Evolutionary conservation across 2,329 filamentous ascomycete genomes (phyloP).

Genomic region (Fonsecaea nubica): DNA sequence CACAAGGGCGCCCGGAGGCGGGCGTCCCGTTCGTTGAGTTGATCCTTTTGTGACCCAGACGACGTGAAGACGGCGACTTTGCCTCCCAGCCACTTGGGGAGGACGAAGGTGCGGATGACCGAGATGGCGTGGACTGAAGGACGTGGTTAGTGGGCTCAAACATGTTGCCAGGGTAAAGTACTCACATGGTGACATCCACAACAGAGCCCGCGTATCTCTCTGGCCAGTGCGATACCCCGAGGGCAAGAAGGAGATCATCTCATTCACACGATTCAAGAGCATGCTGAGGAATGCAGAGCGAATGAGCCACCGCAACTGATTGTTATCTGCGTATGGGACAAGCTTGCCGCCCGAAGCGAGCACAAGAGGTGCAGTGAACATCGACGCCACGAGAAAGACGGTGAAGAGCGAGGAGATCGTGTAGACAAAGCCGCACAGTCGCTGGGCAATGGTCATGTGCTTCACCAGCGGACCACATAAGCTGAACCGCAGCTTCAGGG

Average conservation of each 20-base stretch:
- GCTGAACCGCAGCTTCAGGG: conserved; percentile 62
- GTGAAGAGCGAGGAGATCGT: conserved; percentile 59
- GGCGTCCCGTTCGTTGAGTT: conserved; percentile 61
- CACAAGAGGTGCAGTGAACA: conserved; percentile 60
- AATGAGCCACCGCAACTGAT: conserved; percentile 61
- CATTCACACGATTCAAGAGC: conserved; percentile 56
- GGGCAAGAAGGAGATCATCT: conserved; percentile 60
- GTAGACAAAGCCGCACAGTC: conserved; percentile 62
- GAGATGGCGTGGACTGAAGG: conserved; percentile 42
- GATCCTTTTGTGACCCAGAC: conserved; percentile 60
- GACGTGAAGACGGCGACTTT: conserved; percentile 61
- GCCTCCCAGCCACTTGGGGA: conserved; percentile 63
- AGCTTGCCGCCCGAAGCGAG: conserved; percentile 60
- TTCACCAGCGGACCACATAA: conserved; percentile 57
- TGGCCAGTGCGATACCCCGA: conserved; percentile 62
- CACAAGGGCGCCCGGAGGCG: conserved; percentile 46
- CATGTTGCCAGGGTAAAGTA: not conserved
- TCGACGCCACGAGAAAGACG: conserved; percentile 50
- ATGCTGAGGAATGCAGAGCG: conserved; percentile 56
- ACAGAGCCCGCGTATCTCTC: conserved; percentile 57
- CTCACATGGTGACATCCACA: conserved; percentile 64
- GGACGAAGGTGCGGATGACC: conserved; percentile 29
- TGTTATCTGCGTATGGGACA: conserved; percentile 56
- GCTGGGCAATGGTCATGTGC: conserved; percentile 60
- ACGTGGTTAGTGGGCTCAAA: not conserved